Percentiles rank a stretch among this genome's conserved stretches.
phyloP scores from a whole-genome alignment of 768 basidiomycete species.

The Sistotremastrum suecicum region DNA sequence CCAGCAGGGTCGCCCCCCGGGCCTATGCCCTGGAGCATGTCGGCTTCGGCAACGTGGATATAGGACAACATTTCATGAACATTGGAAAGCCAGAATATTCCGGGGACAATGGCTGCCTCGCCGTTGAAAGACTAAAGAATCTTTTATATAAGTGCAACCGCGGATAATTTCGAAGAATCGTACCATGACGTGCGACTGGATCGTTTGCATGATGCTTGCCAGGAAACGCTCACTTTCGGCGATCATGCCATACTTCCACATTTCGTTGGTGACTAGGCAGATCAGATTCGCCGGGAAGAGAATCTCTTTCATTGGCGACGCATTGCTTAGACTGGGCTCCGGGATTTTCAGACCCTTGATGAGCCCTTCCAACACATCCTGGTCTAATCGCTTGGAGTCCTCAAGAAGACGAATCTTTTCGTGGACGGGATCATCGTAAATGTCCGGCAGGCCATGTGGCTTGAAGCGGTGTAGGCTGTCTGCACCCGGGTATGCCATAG shows the following conservation, averaged over 20 bases:
- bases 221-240: conserved; percentile 95
- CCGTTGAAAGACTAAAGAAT: conserved; percentile 62
- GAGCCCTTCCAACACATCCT: conserved; percentile 83
- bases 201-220: conserved; percentile 96
- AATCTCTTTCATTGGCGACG: conserved; percentile 92
- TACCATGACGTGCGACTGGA: conserved; percentile 97
- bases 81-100: conserved; percentile 99
- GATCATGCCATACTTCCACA: conserved; percentile 99
- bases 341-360: conserved; percentile 90
- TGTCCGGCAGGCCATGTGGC: conserved; percentile 51
- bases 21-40: conserved; percentile 95
- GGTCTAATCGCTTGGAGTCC: conserved; percentile 78
- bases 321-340: conserved; percentile 75
- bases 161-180: conserved; percentile 17
- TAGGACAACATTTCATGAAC: conserved; percentile 99
- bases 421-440: conserved; percentile 82
- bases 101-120: conserved; percentile 92
- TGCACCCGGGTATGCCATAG: conserved; percentile 77
- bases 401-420: conserved; percentile 93
- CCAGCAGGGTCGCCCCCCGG: conserved; percentile 89
- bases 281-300: conserved; percentile 98
- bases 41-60: conserved; percentile 96
- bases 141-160: conserved; percentile 6
- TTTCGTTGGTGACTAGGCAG: conserved; percentile 96
- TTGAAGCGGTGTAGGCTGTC: conserved; percentile 57